phyloP scores from a whole-genome alignment of 345 rosid species.

The thale cress (Arabidopsis thaliana) region DNA sequence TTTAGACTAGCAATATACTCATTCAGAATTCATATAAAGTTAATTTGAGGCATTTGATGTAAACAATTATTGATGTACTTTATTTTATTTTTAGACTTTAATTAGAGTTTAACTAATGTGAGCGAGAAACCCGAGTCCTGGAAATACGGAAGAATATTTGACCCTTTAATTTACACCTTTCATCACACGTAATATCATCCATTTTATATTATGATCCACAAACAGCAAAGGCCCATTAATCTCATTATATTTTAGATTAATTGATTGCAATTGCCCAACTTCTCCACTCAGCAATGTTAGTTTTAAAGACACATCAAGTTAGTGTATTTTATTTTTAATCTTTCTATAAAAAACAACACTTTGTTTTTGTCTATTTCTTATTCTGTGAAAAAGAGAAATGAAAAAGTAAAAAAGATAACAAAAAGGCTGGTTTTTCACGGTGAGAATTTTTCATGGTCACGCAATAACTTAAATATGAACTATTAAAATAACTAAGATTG shows the following conservation, averaged over 20 bases:
- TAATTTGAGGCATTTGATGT: not conserved
- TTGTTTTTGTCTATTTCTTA: slow-evolving; percentile 7
- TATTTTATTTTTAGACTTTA: slow-evolving; percentile 1
- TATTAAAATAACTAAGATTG: slow-evolving; percentile 7
- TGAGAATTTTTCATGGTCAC: slow-evolving; percentile 13
- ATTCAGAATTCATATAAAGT: not conserved
- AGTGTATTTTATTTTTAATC: slow-evolving; percentile 19
- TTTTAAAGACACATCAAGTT: slow-evolving; percentile 37
- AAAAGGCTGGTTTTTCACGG: slow-evolving; percentile 25
- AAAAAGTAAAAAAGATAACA: slow-evolving; percentile 3
- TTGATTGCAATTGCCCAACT: slow-evolving; percentile 38
- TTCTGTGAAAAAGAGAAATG: slow-evolving; percentile 15
- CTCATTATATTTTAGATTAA: not conserved
- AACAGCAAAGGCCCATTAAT: slow-evolving; percentile 27
- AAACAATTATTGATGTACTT: not conserved
- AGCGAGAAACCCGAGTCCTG: slow-evolving; percentile 46
- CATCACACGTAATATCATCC: slow-evolving; percentile 12
- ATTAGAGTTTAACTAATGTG: slow-evolving; percentile 17
- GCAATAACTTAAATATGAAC: not conserved
- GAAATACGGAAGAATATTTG: slow-evolving; percentile 47
- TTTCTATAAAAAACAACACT: slow-evolving; percentile 14
- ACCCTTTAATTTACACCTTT: slow-evolving; percentile 40
- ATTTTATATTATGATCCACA: slow-evolving; percentile 1
- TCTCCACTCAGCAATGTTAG: slow-evolving; percentile 46
- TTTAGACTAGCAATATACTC: not conserved